These are phyloP conservation scores for Centella asiatica DNA, from an alignment of 129 eudicot species.

Conservation along the genomic window DNA sequence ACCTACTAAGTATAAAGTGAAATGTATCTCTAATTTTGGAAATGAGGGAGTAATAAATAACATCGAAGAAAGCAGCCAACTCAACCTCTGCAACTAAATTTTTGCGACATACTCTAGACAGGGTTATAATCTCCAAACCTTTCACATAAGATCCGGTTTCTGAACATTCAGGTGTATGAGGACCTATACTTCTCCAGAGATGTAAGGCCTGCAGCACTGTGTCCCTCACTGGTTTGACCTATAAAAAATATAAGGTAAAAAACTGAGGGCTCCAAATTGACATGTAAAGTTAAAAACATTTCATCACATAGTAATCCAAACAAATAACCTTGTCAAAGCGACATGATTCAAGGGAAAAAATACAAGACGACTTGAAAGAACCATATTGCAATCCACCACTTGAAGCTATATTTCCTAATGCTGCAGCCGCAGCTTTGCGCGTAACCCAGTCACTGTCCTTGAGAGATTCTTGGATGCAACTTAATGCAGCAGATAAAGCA, in stretches of 20 bases:
- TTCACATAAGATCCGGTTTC: constrained; percentile 74
- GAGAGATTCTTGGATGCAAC: constrained; percentile 80
- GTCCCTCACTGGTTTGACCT: constrained; percentile 98
- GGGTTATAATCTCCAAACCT: constrained; percentile 37
- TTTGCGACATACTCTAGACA: neutral
- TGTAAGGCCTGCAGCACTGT: constrained; percentile 73
- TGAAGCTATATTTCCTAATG: constrained; percentile 69
- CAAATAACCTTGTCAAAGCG: constrained; percentile 80
- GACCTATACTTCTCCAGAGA: constrained; percentile 65
- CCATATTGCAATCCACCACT: constrained; percentile 47
- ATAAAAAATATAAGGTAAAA: constrained; percentile 12
- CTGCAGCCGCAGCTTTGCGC: constrained; percentile 77
- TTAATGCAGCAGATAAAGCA: constrained; percentile 55
- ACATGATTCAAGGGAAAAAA: constrained; percentile 72
- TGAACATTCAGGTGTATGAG: constrained; percentile 64
- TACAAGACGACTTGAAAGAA: constrained; percentile 59
- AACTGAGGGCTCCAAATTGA: constrained; percentile 17
- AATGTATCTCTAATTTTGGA: too few relatives aligned
- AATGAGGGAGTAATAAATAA: too few relatives aligned
- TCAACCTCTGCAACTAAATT: neutral
- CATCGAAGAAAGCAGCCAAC: neutral
- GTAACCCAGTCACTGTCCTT: constrained; percentile 82
- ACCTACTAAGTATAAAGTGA: too few relatives aligned
- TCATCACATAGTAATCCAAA: neutral
- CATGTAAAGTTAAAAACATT: constrained; percentile 2